Evolutionary conservation across 805 yeast genomes (phyloP).

Genomic region (Metschnikowia dekortorum): DNA sequence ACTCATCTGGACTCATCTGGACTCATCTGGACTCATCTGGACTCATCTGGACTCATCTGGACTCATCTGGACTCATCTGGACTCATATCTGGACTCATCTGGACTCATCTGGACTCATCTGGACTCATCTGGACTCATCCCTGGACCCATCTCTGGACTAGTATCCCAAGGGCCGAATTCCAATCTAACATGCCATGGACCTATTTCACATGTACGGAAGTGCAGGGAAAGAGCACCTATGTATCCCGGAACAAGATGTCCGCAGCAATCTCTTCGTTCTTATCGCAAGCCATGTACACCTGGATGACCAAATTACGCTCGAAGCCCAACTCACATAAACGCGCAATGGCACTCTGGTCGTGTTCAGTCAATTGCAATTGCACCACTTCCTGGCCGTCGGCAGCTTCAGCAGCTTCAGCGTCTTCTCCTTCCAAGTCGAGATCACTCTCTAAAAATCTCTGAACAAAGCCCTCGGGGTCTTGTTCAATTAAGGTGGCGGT

Average conservation of each 20-base stretch:
- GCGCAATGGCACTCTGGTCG: slow-evolving; percentile 83
- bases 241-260: slow-evolving; percentile 68
- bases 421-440: slow-evolving; percentile 34
- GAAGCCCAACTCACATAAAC: slow-evolving; percentile 91
- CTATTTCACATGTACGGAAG: too few species aligned
- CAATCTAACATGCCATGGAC: too few species aligned
- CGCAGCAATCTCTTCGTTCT: slow-evolving; percentile 95
- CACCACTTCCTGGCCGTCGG: slow-evolving; percentile 29
- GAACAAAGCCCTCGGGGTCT: slow-evolving; percentile 86
- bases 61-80: too few species aligned
- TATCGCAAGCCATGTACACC: slow-evolving; percentile 96
- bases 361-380: slow-evolving; percentile 67
- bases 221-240: slow-evolving; percentile 1
- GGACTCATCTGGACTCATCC: too few species aligned
- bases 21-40: too few species aligned
- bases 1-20: too few species aligned
- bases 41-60: too few species aligned
- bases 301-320: slow-evolving; percentile 83
- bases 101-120: too few species aligned
- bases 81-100: too few species aligned
- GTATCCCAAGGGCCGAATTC: too few species aligned
- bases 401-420: slow-evolving; percentile 34
- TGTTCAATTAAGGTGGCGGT: slow-evolving; percentile 72
- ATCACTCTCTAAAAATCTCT: slow-evolving; percentile 62
- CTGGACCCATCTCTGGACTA: too few species aligned